Percentiles rank a stretch among this genome's conserved stretches.
These are phyloP conservation scores for Penicillium verhagenii DNA, from an alignment of 495 filamentous ascomycete genomes.

Conservation along the genomic window DNA sequence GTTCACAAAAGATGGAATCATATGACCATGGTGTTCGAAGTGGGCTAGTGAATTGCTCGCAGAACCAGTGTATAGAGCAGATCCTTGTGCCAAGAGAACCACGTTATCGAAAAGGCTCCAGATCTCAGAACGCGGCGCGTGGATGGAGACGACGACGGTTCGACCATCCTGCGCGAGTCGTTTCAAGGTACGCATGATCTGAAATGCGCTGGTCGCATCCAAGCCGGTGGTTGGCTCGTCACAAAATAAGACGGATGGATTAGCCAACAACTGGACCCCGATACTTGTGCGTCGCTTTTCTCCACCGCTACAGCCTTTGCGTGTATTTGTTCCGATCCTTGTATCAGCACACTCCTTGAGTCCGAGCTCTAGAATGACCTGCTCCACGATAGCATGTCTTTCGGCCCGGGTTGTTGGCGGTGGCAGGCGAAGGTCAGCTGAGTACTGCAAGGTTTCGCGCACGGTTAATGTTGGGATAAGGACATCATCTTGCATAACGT, in stretches of 20 bases:
- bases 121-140: slow-evolving; percentile 73
- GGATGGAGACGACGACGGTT: slow-evolving; percentile 70
- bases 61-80: slow-evolving; percentile 62
- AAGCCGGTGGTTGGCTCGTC: slow-evolving; percentile 77
- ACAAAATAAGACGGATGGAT: slow-evolving; percentile 70
- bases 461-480: slow-evolving; percentile 69
- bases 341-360: slow-evolving; percentile 74
- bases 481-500: slow-evolving; percentile 77
- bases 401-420: slow-evolving; percentile 58
- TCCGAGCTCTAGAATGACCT: slow-evolving; percentile 70
- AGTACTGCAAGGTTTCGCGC: slow-evolving; percentile 67
- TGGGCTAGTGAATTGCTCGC: slow-evolving; percentile 52
- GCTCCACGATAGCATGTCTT: slow-evolving; percentile 59
- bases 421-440: slow-evolving; percentile 67
- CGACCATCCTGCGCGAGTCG: slow-evolving; percentile 61
- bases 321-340: slow-evolving; percentile 61
- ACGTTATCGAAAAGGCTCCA: slow-evolving; percentile 72
- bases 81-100: slow-evolving; percentile 60
- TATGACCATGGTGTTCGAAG: slow-evolving; percentile 55
- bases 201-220: slow-evolving; percentile 73
- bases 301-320: slow-evolving; percentile 73
- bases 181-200: slow-evolving; percentile 68
- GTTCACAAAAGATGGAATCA: slow-evolving; percentile 66
- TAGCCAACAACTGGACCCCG: slow-evolving; percentile 71
- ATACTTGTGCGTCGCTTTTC: slow-evolving; percentile 73